These are phyloP conservation scores for Pelargonium fulgidum DNA, from an alignment of 441 rosid species.

Conservation along the genomic window DNA sequence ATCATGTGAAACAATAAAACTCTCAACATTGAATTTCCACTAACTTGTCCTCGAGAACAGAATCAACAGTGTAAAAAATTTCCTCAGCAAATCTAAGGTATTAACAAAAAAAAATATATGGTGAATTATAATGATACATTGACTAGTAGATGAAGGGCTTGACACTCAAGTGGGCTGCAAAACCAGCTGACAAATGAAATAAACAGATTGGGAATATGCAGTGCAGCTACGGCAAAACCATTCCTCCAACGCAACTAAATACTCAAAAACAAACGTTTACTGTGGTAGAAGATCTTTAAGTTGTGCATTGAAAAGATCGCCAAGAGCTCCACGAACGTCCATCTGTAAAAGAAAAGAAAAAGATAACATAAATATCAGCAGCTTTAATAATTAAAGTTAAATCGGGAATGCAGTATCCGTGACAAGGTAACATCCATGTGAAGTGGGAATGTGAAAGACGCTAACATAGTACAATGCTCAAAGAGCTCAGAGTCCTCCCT, in stretches of 20 bases:
- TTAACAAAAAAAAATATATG: neutral
- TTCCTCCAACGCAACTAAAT: conserved; percentile 14
- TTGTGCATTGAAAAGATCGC: conserved; percentile 80
- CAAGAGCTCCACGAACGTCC: conserved; percentile 93
- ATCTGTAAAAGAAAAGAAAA: conserved; percentile 40
- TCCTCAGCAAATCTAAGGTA: neutral
- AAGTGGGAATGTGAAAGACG: no score
- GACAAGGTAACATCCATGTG: no score
- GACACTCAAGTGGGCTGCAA: neutral
- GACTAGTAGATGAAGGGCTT: neutral
- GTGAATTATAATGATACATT: no score
- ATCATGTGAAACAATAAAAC: no score
- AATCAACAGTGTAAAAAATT: neutral
- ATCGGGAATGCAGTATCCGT: no score
- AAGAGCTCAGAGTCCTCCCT: no score
- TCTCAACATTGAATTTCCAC: neutral
- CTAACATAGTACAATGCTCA: no score
- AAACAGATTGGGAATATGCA: conserved; percentile 16
- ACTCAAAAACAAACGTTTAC: conserved; percentile 15
- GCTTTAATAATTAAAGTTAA: no score
- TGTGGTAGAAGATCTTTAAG: conserved; percentile 71
- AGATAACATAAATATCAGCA: neutral
- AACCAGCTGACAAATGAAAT: neutral
- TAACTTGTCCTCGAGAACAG: neutral
- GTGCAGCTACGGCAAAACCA: conserved; percentile 19